phyloP scores from a whole-genome alignment of 2,329 filamentous ascomycete genomes.

The Curvularia sp. region DNA sequence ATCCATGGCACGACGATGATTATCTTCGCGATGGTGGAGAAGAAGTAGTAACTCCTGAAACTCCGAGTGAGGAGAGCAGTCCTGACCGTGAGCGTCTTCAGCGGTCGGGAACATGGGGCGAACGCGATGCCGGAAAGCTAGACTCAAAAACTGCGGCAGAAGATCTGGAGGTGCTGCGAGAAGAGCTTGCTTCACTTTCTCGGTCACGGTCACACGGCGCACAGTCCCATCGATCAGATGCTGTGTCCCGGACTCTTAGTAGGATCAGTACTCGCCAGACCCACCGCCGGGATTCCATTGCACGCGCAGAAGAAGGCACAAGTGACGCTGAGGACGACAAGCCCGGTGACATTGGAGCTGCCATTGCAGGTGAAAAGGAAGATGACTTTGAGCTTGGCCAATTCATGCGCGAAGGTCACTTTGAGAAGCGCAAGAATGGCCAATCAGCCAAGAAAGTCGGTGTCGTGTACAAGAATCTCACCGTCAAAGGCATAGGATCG shows the following conservation, averaged over 20 bases:
- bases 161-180: slow-evolving; percentile 64
- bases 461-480: slow-evolving; percentile 77
- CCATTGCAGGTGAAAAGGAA: slow-evolving; percentile 55
- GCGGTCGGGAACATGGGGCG: slow-evolving; percentile 65
- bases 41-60: slow-evolving; percentile 17
- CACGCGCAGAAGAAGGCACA: slow-evolving; percentile 18
- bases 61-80: slow-evolving; percentile 27
- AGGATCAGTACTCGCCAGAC: slow-evolving; percentile 36
- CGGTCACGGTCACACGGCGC: slow-evolving; percentile 46
- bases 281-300: slow-evolving; percentile 21
- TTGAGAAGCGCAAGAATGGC: slow-evolving; percentile 74
- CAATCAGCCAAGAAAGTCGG: slow-evolving; percentile 77
- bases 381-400: slow-evolving; percentile 71
- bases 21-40: slow-evolving; percentile 29
- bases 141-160: slow-evolving; percentile 63
- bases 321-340: slow-evolving; percentile 30
- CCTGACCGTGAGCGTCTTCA: slow-evolving; percentile 37
- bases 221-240: slow-evolving; percentile 35
- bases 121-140: slow-evolving; percentile 63
- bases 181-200: slow-evolving; percentile 62
- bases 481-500: slow-evolving; percentile 71
- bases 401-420: slow-evolving; percentile 76
- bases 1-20: slow-evolving; percentile 48
- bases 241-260: slow-evolving; percentile 36
- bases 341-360: slow-evolving; percentile 28